These are phyloP conservation scores for Tricladium varicosporioides DNA, from an alignment of 2,329 filamentous ascomycete species.

Conservation along the genomic window DNA sequence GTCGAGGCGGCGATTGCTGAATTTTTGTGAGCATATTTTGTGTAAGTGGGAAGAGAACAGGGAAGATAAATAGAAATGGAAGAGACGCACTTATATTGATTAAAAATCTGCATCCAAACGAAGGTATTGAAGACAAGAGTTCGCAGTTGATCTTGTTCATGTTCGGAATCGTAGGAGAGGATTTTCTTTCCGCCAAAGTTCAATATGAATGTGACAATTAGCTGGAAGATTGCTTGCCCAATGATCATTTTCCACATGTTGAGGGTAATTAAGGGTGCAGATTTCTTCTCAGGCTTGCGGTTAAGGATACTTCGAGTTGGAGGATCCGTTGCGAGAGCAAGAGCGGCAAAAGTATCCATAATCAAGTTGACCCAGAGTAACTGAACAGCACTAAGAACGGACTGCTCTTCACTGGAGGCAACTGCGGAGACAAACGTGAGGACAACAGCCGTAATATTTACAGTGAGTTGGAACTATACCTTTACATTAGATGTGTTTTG, in stretches of 20 bases:
- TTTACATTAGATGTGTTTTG: conserved; percentile 32
- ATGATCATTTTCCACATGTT: conserved; percentile 67
- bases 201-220: conserved; percentile 55
- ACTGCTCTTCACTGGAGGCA: conserved; percentile 47
- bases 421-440: conserved; percentile 65
- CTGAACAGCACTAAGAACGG: conserved; percentile 64
- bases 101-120: conserved; percentile 73
- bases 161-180: conserved; percentile 45
- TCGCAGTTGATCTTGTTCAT: conserved; percentile 46
- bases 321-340: conserved; percentile 63
- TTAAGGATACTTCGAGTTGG: conserved; percentile 56
- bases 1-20: conserved; percentile 66
- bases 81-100: conserved; percentile 52
- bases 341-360: conserved; percentile 67
- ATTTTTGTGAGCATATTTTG: neutral
- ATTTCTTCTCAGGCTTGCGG: conserved; percentile 47
- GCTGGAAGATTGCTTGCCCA: conserved; percentile 59
- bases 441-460: conserved; percentile 66
- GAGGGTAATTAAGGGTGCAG: conserved; percentile 42
- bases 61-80: no score
- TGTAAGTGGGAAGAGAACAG: neutral
- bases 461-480: conserved; percentile 62
- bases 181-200: conserved; percentile 60
- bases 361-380: conserved; percentile 69
- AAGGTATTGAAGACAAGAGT: conserved; percentile 69